Percentiles rank a stretch among this genome's conserved stretches.
These are phyloP conservation scores for Daldinia eschscholtzii DNA, from an alignment of 2,329 filamentous ascomycete genomes.

Conservation along the genomic window DNA sequence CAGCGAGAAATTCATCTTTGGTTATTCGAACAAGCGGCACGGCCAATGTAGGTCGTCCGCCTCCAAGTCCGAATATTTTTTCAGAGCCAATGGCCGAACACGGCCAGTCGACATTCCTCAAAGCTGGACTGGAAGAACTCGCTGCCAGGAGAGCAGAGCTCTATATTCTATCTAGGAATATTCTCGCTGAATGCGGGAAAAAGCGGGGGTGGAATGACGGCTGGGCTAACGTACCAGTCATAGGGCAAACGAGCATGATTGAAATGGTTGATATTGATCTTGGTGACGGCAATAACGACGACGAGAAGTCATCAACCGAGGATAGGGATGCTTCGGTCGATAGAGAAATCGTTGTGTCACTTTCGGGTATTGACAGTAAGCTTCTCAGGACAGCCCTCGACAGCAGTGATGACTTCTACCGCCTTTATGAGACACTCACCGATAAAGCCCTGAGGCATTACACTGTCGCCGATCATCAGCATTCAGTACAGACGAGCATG, in stretches of 20 bases:
- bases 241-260: conserved; percentile 59
- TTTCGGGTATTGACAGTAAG: conserved; percentile 66
- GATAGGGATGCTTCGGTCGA: conserved; percentile 34
- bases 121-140: conserved; percentile 80
- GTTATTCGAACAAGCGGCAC: conserved; percentile 55
- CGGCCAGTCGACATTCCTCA: conserved; percentile 64
- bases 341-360: conserved; percentile 44
- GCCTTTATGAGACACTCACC: conserved; percentile 80
- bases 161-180: conserved; percentile 81
- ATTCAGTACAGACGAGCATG: conserved; percentile 81
- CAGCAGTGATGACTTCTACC: conserved; percentile 73
- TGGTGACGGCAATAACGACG: conserved; percentile 53
- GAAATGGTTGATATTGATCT: conserved; percentile 71
- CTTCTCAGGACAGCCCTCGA: conserved; percentile 72
- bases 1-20: conserved; percentile 73
- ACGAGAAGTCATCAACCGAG: conserved; percentile 53
- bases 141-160: conserved; percentile 87
- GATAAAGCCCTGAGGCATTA: conserved; percentile 87
- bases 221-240: conserved; percentile 72
- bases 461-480: conserved; percentile 79
- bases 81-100: conserved; percentile 58
- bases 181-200: conserved; percentile 80
- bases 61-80: conserved; percentile 66
- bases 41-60: conserved; percentile 50
- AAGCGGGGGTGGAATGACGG: conserved; percentile 81